Conservation (phyloP, 179 eudicot species). For the Camellia oleifera region DNA sequence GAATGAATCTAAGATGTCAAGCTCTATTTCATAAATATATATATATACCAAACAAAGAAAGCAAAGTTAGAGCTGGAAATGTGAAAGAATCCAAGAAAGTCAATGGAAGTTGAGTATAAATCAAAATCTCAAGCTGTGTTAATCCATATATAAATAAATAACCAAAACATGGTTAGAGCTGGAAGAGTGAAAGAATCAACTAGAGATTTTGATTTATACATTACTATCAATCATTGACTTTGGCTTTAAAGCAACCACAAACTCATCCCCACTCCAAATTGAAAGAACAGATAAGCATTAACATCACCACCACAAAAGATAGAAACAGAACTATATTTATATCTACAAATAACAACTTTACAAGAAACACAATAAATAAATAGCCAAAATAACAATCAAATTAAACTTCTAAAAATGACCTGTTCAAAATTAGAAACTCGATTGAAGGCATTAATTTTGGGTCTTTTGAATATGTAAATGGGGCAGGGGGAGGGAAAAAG, state of each 20-base stretch:
- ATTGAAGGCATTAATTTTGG: neutral
- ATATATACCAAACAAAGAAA: conserved; percentile 5
- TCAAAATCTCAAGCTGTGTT: too few relatives aligned
- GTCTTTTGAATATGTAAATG: neutral
- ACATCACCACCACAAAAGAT: neutral
- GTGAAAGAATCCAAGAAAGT: too few relatives aligned
- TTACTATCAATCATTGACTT: neutral
- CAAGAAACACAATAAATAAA: neutral
- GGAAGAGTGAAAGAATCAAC: too few relatives aligned
- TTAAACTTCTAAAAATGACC: neutral
- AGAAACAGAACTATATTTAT: neutral
- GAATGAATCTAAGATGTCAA: neutral
- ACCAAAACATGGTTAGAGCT: conserved; percentile 17
- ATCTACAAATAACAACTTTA: too few relatives aligned
- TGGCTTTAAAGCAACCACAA: neutral
- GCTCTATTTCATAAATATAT: neutral
- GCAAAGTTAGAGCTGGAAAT: neutral
- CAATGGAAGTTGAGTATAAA: too few relatives aligned
- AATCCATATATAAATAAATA: neutral
- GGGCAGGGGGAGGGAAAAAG: neutral
- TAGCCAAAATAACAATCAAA: neutral
- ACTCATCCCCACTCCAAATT: neutral
- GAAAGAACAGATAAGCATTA: neutral
- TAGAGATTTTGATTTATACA: too few relatives aligned
- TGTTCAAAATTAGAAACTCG: neutral